Conservation (phyloP, 2,329 filamentous ascomycete genomes). For the Dactylellina parvicollis region DNA sequence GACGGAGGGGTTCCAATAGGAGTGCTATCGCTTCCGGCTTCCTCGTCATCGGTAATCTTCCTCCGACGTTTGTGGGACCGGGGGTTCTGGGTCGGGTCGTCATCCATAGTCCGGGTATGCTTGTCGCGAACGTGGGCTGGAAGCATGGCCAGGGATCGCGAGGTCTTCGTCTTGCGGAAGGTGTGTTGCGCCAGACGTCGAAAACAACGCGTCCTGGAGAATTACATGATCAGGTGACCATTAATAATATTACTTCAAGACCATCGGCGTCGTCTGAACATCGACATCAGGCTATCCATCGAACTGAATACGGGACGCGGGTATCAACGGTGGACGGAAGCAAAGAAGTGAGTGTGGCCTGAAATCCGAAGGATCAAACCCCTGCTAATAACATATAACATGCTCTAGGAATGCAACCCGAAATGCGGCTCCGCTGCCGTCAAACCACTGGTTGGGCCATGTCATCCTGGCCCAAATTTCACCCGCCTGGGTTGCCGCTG, state of each 20-base stretch:
- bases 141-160: neutral
- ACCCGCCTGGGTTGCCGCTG: conserved; percentile 3
- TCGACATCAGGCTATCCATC: neutral
- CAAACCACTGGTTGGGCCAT: too few relatives aligned
- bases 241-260: too few relatives aligned
- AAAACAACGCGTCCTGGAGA: neutral
- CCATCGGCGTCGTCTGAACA: neutral
- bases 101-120: conserved; percentile 11
- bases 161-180: neutral
- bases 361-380: conserved; percentile 1
- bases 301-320: neutral
- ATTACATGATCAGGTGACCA: neutral
- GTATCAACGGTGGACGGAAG: neutral
- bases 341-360: neutral
- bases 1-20: conserved; percentile 8
- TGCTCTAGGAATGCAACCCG: too few relatives aligned
- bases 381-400: too few relatives aligned
- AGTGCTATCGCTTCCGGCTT: conserved; percentile 19
- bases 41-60: conserved; percentile 7
- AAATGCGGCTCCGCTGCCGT: conserved; percentile 37
- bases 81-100: conserved; percentile 22
- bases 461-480: too few relatives aligned
- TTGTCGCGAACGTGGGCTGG: neutral
- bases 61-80: conserved; percentile 20
- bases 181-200: neutral